These are phyloP conservation scores for Penicillium thymicola DNA, from an alignment of 2,329 filamentous ascomycete species.

Conservation along the genomic window DNA sequence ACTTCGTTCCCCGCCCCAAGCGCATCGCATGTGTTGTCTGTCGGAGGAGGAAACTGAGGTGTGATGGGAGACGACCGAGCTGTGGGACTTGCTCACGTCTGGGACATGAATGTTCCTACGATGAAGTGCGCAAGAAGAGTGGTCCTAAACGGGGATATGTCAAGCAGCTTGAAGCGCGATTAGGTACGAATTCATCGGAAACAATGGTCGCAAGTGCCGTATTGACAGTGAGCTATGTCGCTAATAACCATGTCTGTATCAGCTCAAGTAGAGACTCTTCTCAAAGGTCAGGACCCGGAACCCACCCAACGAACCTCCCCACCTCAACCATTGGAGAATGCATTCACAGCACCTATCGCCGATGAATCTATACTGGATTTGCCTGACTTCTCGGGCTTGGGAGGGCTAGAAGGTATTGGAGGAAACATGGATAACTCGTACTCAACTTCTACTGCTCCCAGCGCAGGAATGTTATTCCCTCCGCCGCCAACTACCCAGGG, in stretches of 20 bases:
- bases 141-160: constrained; percentile 93
- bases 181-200: constrained; percentile 62
- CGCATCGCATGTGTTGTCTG: constrained; percentile 93
- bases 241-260: constrained; percentile 15
- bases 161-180: constrained; percentile 84
- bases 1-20: constrained; percentile 76
- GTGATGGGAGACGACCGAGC: constrained; percentile 78
- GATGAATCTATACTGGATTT: constrained; percentile 24
- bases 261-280: constrained; percentile 90
- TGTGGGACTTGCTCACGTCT: constrained; percentile 87
- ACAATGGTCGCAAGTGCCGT: background rate
- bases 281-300: constrained; percentile 70
- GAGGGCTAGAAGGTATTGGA: constrained; percentile 2
- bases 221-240: constrained; percentile 2
- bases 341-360: constrained; percentile 33
- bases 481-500: constrained; percentile 24
- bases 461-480: constrained; percentile 21
- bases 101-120: constrained; percentile 82
- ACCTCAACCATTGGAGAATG: constrained; percentile 22
- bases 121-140: constrained; percentile 90
- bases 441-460: constrained; percentile 25
- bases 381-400: constrained; percentile 24
- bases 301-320: constrained; percentile 30
- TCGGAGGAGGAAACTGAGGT: constrained; percentile 85
- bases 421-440: constrained; percentile 20